phyloP scores from a whole-genome alignment of 2,329 filamentous ascomycete genomes.

The Hymenoscyphus fraxineus region DNA sequence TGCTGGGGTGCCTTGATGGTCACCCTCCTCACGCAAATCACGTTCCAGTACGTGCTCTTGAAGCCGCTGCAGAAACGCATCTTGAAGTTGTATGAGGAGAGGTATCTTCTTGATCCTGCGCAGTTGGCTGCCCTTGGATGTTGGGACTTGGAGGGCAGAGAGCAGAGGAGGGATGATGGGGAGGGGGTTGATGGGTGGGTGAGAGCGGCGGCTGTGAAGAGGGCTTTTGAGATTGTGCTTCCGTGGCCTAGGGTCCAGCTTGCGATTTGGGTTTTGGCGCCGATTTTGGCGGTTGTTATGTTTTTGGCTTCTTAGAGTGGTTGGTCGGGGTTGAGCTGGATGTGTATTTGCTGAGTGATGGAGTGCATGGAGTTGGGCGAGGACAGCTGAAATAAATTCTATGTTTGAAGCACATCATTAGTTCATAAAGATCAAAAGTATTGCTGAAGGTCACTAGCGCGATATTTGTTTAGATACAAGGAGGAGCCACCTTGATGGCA shows the following conservation, averaged over 20 bases:
- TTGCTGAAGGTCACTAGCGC: background rate
- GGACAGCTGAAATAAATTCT: background rate
- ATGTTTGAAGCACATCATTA: background rate
- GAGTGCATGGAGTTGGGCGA: background rate
- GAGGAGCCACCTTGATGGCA: too few species aligned
- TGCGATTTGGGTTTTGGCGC: background rate
- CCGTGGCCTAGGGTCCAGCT: background rate
- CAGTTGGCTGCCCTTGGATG: background rate
- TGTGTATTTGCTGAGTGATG: background rate
- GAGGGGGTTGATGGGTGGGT: background rate
- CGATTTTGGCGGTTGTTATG: background rate
- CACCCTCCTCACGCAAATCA: background rate
- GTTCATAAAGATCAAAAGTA: background rate
- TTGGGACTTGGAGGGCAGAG: background rate
- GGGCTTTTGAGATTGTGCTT: background rate
- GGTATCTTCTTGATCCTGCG: background rate
- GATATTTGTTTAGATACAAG: too few species aligned
- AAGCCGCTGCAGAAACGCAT: background rate
- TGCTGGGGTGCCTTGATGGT: background rate
- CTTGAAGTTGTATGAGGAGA: background rate
- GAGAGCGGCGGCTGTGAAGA: background rate
- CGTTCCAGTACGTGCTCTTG: background rate
- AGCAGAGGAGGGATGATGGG: background rate
- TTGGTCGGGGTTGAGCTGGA: background rate
- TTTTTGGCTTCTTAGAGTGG: background rate